Percentiles rank a stretch among this genome's conserved stretches.
Evolutionary conservation across 1,284 basidiomycete genomes (phyloP).

Genomic region (Leccinum fuscescens): DNA sequence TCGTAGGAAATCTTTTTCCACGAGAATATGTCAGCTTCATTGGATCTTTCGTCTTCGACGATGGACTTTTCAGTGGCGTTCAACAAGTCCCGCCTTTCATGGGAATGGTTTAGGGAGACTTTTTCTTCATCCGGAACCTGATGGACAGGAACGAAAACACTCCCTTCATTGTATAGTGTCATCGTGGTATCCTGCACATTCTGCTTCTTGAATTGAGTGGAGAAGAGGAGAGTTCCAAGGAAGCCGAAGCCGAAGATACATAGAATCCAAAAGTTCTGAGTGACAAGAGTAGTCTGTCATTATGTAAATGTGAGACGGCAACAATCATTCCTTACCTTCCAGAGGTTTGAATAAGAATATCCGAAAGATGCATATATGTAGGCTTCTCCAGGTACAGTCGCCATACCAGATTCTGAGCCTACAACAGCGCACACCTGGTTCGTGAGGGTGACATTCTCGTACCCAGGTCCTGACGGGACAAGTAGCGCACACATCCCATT

Average conservation of each 20-base stretch:
- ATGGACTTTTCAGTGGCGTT: background rate
- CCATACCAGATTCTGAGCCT: slow-evolving; percentile 22
- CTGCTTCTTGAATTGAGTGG: slow-evolving; percentile 43
- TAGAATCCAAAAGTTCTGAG: slow-evolving; percentile 54
- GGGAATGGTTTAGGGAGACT: slow-evolving; percentile 6
- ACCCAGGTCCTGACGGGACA: slow-evolving; percentile 50
- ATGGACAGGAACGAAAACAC: slow-evolving; percentile 1
- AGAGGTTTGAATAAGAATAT: slow-evolving; percentile 60
- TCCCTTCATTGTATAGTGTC: slow-evolving; percentile 44
- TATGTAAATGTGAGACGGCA: background rate
- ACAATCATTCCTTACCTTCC: slow-evolving; percentile 49
- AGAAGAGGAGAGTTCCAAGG: slow-evolving; percentile 44
- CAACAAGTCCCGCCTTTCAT: background rate
- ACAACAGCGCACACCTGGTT: slow-evolving; percentile 63
- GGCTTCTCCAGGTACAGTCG: slow-evolving; percentile 13
- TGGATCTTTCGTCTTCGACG: slow-evolving; percentile 19
- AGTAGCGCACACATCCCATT: slow-evolving; percentile 53
- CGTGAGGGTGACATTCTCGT: slow-evolving; percentile 46
- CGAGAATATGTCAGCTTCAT: slow-evolving; percentile 51
- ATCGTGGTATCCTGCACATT: slow-evolving; percentile 30
- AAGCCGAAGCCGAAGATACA: slow-evolving; percentile 43
- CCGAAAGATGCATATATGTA: slow-evolving; percentile 52
- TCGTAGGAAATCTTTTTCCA: slow-evolving; percentile 61
- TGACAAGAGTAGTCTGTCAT: background rate
- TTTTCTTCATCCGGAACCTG: slow-evolving; percentile 14